These are phyloP conservation scores for Debaryomycetaceae sp. DNA, from an alignment of 1,139 yeast species.

Conservation along the genomic window DNA sequence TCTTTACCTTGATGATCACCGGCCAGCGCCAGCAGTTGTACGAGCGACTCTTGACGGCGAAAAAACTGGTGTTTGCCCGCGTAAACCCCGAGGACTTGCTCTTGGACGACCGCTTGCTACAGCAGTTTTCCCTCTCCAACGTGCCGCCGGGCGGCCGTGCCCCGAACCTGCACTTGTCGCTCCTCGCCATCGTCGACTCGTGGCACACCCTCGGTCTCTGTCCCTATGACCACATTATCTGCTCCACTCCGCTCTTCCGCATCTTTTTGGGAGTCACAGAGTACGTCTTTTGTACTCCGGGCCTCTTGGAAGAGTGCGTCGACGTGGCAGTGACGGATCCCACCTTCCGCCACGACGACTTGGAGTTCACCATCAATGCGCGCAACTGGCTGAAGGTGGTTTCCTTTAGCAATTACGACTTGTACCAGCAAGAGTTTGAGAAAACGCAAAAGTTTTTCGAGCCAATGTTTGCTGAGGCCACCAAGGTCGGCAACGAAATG, in stretches of 20 bases:
- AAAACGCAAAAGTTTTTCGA: constrained; percentile 69
- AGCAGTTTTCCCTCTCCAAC: constrained; percentile 68
- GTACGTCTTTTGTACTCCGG: constrained; percentile 77
- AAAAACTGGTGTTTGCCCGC: constrained; percentile 65
- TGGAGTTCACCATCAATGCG: constrained; percentile 77
- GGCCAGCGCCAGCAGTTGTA: constrained; percentile 48
- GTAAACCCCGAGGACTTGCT: constrained; percentile 44
- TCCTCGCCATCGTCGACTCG: constrained; percentile 85
- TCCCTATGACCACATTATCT: constrained; percentile 94
- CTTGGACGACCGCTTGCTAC: constrained; percentile 70
- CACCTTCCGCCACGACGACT: constrained; percentile 75
- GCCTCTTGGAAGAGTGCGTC: constrained; percentile 67
- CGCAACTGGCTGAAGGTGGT: constrained; percentile 81
- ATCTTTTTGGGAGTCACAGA: constrained; percentile 92
- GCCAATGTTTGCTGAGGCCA: constrained; percentile 85
- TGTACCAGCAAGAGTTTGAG: constrained; percentile 65
- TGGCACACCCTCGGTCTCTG: constrained; percentile 80
- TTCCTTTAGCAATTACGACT: constrained; percentile 60
- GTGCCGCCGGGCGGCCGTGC: constrained; percentile 56
- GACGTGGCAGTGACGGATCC: constrained; percentile 56
- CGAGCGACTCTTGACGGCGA: constrained; percentile 53
- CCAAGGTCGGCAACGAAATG: constrained; percentile 90
- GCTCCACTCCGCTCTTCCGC: constrained; percentile 87
- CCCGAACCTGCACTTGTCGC: constrained; percentile 82
- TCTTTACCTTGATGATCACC: constrained; percentile 75